These are phyloP conservation scores for Pichia sp. DNA, from an alignment of 1,139 yeast species.

Conservation along the genomic window DNA sequence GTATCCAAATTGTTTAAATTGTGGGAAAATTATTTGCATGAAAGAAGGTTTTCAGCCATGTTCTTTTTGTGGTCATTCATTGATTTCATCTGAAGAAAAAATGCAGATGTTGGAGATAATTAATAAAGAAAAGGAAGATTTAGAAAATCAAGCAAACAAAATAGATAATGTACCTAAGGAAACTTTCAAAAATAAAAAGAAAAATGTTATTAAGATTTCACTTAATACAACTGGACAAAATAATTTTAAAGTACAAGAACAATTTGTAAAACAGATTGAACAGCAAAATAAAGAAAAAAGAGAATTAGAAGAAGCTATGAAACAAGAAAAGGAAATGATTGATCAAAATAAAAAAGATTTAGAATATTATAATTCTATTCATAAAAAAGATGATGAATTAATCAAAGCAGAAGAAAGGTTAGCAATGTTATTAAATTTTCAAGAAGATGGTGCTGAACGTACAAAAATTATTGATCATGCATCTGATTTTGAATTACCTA, in stretches of 20 bases:
- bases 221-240: conserved; percentile 56
- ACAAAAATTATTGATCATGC: conserved; percentile 92
- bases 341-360: conserved; percentile 36
- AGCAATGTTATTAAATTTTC: conserved; percentile 69
- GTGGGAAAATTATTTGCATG: conserved; percentile 89
- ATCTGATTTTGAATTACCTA: conserved; percentile 68
- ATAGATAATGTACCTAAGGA: conserved; percentile 8
- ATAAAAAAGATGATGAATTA: conserved; percentile 46
- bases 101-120: conserved; percentile 50
- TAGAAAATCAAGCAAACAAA: conserved; percentile 26
- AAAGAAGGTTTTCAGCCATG: conserved; percentile 89
- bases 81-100: conserved; percentile 57
- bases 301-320: conserved; percentile 31
- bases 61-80: conserved; percentile 66
- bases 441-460: conserved; percentile 81
- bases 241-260: conserved; percentile 62
- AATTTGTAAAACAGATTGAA: conserved; percentile 50
- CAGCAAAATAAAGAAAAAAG: conserved; percentile 29
- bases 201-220: conserved; percentile 44
- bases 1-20: conserved; percentile 88
- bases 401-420: conserved; percentile 64
- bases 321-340: conserved; percentile 36
- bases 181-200: conserved; percentile 23
- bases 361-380: conserved; percentile 32
- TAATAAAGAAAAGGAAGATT: conserved; percentile 41